phyloP scores from a whole-genome alignment of 2,329 filamentous ascomycete species.

The Colletotrichum neosansevieriae region DNA sequence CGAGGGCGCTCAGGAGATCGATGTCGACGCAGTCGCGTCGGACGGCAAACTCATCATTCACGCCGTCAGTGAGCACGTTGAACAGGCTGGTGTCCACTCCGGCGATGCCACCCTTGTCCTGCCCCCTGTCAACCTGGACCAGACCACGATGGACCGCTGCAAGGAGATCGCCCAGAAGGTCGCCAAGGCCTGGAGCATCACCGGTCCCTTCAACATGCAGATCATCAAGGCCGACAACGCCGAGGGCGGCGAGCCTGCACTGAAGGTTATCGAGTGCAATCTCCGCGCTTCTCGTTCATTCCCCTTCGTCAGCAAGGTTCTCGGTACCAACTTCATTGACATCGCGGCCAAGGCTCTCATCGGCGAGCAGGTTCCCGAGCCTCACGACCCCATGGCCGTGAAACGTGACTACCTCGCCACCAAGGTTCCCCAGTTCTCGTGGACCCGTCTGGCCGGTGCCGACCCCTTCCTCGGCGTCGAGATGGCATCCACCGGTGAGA shows the following conservation, averaged over 20 bases:
- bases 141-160: conserved; percentile 82
- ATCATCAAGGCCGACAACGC: conserved; percentile 92
- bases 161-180: conserved; percentile 98
- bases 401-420: conserved; percentile 94
- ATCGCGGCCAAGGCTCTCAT: conserved; percentile 93
- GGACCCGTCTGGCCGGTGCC: conserved; percentile 96
- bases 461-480: conserved; percentile 98
- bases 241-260: conserved; percentile 77
- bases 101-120: conserved; percentile 96
- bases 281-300: conserved; percentile 97
- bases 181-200: conserved; percentile 96
- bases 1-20: conserved; percentile 94
- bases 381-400: conserved; percentile 87
- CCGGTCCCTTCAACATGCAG: conserved; percentile 99
- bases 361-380: conserved; percentile 84
- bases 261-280: conserved; percentile 99
- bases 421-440: conserved; percentile 99
- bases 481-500: conserved; percentile 97
- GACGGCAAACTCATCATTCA: conserved; percentile 89
- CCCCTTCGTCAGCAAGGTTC: conserved; percentile 97
- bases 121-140: conserved; percentile 84
- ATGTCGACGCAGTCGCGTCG: conserved; percentile 92
- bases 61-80: conserved; percentile 94
- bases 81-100: conserved; percentile 97
- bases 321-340: conserved; percentile 97